Conservation (phyloP, 2,329 filamentous ascomycete species). For the Escovopsis sp. region DNA sequence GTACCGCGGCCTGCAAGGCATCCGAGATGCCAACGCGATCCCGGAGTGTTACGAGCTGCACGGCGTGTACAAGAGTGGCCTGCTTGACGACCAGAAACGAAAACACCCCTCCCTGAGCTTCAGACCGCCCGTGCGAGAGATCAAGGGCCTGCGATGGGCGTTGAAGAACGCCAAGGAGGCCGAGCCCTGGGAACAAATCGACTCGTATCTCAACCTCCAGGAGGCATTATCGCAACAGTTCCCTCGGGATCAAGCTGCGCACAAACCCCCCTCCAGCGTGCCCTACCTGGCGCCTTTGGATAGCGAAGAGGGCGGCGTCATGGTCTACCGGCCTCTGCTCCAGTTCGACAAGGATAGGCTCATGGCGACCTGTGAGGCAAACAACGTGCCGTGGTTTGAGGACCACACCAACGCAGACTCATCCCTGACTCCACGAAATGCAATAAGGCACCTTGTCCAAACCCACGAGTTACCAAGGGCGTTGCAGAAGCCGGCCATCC, state of each 20-base stretch:
- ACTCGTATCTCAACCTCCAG: constrained; percentile 8
- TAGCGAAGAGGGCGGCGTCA: constrained; percentile 51
- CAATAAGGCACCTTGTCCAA: constrained; percentile 53
- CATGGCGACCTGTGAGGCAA: constrained; percentile 58
- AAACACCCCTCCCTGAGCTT: constrained; percentile 24
- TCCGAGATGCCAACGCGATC: constrained; percentile 50
- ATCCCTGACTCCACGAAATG: constrained; percentile 67
- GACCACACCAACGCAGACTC: constrained; percentile 70
- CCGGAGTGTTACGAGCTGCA: constrained; percentile 71
- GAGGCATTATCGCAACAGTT: constrained; percentile 13
- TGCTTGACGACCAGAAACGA: constrained; percentile 30
- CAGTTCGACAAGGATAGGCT: constrained; percentile 57
- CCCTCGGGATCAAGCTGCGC: constrained; percentile 6
- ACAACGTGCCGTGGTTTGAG: constrained; percentile 61
- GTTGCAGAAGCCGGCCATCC: constrained; percentile 48
- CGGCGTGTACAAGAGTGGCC: constrained; percentile 53
- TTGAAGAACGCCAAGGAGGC: constrained; percentile 15
- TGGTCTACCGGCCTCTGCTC: constrained; percentile 54
- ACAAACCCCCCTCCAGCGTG: constrained; percentile 6
- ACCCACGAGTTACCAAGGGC: constrained; percentile 51
- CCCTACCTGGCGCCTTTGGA: constrained; percentile 21
- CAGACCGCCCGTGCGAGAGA: constrained; percentile 16
- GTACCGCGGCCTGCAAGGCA: constrained; percentile 58
- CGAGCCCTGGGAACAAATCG: constrained; percentile 9
- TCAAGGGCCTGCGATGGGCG: constrained; percentile 15